Conservation (phyloP, 352 stramenopile genomes). For the Phytophthora macrochlamydospora region DNA sequence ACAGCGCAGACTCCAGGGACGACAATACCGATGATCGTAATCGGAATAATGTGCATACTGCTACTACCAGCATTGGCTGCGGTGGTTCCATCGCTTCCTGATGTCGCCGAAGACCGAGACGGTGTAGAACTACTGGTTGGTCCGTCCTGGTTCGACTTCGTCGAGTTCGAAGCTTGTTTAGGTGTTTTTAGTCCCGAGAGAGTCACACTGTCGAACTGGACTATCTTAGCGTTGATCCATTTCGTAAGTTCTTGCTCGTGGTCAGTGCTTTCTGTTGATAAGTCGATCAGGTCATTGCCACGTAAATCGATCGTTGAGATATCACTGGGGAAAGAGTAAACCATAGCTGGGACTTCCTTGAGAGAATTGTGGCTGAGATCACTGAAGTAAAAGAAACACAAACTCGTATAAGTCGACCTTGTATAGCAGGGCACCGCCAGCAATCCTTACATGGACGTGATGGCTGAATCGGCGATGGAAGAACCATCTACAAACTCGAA, state of each 20-base stretch:
- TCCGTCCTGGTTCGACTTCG: slow-evolving; percentile 9
- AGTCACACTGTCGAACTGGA: slow-evolving; percentile 41
- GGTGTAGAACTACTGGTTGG: background rate
- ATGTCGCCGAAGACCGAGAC: slow-evolving; percentile 2
- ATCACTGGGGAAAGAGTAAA: slow-evolving; percentile 14
- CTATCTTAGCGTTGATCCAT: slow-evolving; percentile 38
- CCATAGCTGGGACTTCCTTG: slow-evolving; percentile 6
- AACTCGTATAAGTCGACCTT: background rate
- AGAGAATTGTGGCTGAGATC: slow-evolving; percentile 55
- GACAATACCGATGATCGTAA: slow-evolving; percentile 28
- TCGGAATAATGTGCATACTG: slow-evolving; percentile 8
- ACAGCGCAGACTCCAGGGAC: slow-evolving; percentile 21
- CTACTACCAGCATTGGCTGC: slow-evolving; percentile 2
- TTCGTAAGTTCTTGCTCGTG: slow-evolving; percentile 29
- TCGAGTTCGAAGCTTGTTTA: background rate
- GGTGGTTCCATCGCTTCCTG: slow-evolving; percentile 11
- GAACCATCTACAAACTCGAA: slow-evolving; percentile 45
- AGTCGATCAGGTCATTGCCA: slow-evolving; percentile 37
- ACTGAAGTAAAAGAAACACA: slow-evolving; percentile 18
- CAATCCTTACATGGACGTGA: slow-evolving; percentile 35
- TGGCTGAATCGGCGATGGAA: slow-evolving; percentile 15
- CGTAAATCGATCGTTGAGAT: slow-evolving; percentile 47
- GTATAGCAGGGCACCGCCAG: background rate
- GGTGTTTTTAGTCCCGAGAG: background rate
- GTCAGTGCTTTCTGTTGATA: slow-evolving; percentile 33